Evolutionary conservation across 1,284 basidiomycete genomes (phyloP).

Genomic region (Papiliotrema fonsecae): DNA sequence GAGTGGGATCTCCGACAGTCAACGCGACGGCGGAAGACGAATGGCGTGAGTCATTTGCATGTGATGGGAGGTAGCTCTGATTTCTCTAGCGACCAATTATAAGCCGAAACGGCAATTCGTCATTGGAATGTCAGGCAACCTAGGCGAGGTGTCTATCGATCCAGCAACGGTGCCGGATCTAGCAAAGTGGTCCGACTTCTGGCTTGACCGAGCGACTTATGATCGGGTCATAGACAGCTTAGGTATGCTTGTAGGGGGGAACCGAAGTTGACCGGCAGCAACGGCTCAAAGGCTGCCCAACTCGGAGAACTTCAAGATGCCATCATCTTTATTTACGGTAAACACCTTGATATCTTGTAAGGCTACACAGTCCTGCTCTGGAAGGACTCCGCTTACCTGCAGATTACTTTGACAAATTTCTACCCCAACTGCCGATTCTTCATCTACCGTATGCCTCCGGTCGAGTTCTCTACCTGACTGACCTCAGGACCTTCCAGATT

Average conservation of each 20-base stretch:
- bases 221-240: background rate
- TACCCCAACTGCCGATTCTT: conserved; percentile 20
- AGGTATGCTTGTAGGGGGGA: background rate
- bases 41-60: background rate
- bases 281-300: background rate
- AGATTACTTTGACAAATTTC: conserved; percentile 25
- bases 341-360: conserved; percentile 1
- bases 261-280: background rate
- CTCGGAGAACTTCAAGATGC: background rate
- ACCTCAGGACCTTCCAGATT: conserved; percentile 16
- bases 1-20: background rate
- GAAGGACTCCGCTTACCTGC: too few relatives aligned
- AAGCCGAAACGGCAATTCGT: background rate
- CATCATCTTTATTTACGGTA: background rate
- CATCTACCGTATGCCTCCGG: conserved; percentile 12
- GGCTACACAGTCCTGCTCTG: background rate
- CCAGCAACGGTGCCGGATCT: background rate
- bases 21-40: background rate
- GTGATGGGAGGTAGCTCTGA: too few relatives aligned
- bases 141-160: background rate
- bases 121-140: background rate
- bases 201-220: background rate
- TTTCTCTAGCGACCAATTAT: background rate
- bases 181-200: background rate
- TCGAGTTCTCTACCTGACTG: background rate